Evolutionary conservation across 2,329 filamentous ascomycete genomes (phyloP), one percentile per base, ranked within the genome.

Genomic region (Shiraia bambusicola): DNA sequence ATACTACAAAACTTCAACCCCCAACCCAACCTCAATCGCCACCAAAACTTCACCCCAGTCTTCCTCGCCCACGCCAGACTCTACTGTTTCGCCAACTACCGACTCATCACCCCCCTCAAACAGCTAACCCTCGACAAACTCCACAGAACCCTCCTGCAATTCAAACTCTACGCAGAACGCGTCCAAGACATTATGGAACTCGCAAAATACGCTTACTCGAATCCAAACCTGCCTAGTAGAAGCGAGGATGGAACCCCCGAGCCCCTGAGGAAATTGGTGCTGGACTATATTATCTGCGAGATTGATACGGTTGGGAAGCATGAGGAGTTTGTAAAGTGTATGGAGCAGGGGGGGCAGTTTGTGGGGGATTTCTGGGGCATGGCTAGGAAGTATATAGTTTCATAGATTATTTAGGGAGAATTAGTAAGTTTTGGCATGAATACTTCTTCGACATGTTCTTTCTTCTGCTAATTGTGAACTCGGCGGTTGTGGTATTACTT

Each of bases 321-420:
- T 22, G 40, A 41, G 22, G 38, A 38, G 11, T 59, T 59, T 33
- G n/a, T 43, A 13, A 29, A 40, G 17, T 43, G 49, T 9, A 31
- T 59, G 35, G 49, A 57, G 39, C 53, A 57, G 26, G 55, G 55
- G 5, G 55, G 57, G 17, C 46, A 56, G 30, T 56, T 54, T 45
- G 51, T 56, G 17, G 38, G 43, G 27, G 50, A 58, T 40, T 51
- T 60, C 41, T 60, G 51, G 56, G 37, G n/a, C n/a, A n/a, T n/a
- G n/a, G n/a, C n/a, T n/a, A n/a, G n/a, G n/a, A n/a, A n/a, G n/a
- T n/a, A n/a, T n/a, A n/a, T n/a, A n/a, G n/a, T n/a, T n/a, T n/a
- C n/a, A n/a, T n/a, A n/a, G n/a, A n/a, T n/a, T n/a, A n/a, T n/a
- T n/a, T n/a, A n/a, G n/a, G n/a, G n/a, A n/a, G n/a, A n/a, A n/a